Conservation (phyloP, 768 basidiomycete species). For the Amanita thiersii region DNA sequence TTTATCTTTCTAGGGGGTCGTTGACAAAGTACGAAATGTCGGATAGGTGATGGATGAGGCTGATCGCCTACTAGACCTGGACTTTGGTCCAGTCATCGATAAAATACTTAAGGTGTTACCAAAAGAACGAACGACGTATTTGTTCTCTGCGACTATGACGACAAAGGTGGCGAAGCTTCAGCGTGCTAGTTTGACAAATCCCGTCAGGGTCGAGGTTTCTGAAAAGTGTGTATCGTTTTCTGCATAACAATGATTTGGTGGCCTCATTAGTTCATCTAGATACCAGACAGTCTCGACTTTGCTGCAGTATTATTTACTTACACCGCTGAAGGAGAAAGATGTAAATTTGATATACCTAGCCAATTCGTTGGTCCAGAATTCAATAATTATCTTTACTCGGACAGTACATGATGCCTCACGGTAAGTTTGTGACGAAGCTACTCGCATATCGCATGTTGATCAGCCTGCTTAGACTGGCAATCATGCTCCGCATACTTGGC, state of each 20-base stretch:
- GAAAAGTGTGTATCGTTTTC: conserved; percentile 57
- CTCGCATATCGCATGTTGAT: neutral
- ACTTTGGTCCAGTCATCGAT: conserved; percentile 93
- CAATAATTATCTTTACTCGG: conserved; percentile 92
- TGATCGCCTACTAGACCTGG: conserved; percentile 91
- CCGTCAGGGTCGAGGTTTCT: conserved; percentile 89
- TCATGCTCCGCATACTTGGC: conserved; percentile 83
- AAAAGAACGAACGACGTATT: conserved; percentile 87
- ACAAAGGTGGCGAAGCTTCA: conserved; percentile 97
- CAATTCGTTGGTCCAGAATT: conserved; percentile 85
- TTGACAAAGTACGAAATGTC: conserved; percentile 3
- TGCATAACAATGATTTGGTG: neutral
- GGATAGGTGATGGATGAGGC: conserved; percentile 93
- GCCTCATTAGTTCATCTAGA: conserved; percentile 38
- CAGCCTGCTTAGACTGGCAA: conserved; percentile 61
- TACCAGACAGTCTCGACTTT: conserved; percentile 96
- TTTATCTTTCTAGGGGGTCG: neutral
- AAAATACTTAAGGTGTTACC: conserved; percentile 95
- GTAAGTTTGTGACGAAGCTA: conserved; percentile 28
- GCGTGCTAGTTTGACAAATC: conserved; percentile 86
- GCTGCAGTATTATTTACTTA: conserved; percentile 91
- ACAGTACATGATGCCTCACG: conserved; percentile 91
- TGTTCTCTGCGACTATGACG: conserved; percentile 99
- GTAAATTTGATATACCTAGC: conserved; percentile 82
- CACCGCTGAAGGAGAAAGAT: conserved; percentile 89